Percentiles rank a stretch among this genome's conserved stretches.
Evolutionary conservation across 2,329 filamentous ascomycete species (phyloP).

Genomic region (Hypocrella siamensis): DNA sequence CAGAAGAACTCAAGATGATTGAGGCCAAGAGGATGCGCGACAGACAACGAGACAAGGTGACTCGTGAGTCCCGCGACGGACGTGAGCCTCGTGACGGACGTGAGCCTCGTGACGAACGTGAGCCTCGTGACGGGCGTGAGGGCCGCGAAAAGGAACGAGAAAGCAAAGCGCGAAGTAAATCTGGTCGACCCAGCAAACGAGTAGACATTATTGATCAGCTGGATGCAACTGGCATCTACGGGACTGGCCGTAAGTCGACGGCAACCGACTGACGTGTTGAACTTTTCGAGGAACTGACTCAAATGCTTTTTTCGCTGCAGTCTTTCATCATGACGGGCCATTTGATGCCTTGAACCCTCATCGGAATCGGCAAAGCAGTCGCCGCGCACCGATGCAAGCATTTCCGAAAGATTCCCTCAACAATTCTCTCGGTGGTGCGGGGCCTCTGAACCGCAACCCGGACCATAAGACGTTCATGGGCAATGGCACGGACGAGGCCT

Average conservation of each 20-base stretch:
- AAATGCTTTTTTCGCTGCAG: conserved; percentile 26
- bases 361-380: conserved; percentile 71
- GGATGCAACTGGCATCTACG: conserved; percentile 91
- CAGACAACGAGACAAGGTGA: conserved; percentile 8
- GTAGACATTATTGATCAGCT: conserved; percentile 93
- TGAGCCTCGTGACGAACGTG: conserved; percentile 22
- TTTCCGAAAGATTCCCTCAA: conserved; percentile 89
- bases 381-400: conserved; percentile 84
- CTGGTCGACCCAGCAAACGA: conserved; percentile 30
- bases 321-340: conserved; percentile 94
- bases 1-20: conserved; percentile 30
- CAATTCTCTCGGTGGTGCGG: conserved; percentile 77
- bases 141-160: conserved; percentile 22
- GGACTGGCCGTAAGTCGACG: conserved; percentile 71
- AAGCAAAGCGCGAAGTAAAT: conserved; percentile 29
- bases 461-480: conserved; percentile 86
- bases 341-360: conserved; percentile 95
- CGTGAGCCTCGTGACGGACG: conserved; percentile 9
- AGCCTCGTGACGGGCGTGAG: conserved; percentile 19
- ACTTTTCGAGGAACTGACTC: background rate
- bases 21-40: conserved; percentile 15
- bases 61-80: conserved; percentile 5
- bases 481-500: conserved; percentile 63
- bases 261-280: too few species aligned
- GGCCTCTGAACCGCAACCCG: conserved; percentile 65